Conservation (phyloP, 2,329 filamentous ascomycete genomes). For the Meredithiella fracta region DNA sequence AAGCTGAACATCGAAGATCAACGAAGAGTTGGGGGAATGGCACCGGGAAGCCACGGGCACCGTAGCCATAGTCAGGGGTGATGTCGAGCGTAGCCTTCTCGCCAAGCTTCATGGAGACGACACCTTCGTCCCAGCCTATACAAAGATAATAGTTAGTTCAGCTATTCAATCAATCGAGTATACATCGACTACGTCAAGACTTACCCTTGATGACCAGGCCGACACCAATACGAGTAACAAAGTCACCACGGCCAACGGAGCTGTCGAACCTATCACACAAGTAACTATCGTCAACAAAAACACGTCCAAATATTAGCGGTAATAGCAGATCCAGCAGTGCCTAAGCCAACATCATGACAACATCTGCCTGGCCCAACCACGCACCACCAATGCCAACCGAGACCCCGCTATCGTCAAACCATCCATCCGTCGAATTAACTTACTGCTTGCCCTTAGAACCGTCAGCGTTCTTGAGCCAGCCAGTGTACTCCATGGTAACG, state of each 20-base stretch:
- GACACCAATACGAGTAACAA: slow-evolving; percentile 62
- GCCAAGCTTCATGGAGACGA: slow-evolving; percentile 70
- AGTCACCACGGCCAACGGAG: slow-evolving; percentile 61
- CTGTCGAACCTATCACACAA: slow-evolving; percentile 62
- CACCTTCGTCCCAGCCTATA: slow-evolving; percentile 70
- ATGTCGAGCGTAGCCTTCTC: slow-evolving; percentile 82
- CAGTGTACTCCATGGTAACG: slow-evolving; percentile 82
- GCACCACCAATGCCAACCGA: neutral
- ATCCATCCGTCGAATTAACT: slow-evolving; percentile 20
- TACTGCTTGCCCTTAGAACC: slow-evolving; percentile 58
- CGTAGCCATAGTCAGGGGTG: slow-evolving; percentile 52
- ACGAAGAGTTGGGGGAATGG: slow-evolving; percentile 60
- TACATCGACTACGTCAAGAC: slow-evolving; percentile 13
- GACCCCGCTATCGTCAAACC: neutral
- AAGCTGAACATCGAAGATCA: slow-evolving; percentile 65
- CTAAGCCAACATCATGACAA: neutral
- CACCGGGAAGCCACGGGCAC: slow-evolving; percentile 54
- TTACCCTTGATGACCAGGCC: slow-evolving; percentile 76
- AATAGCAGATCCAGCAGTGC: neutral
- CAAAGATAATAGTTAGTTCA: neutral
- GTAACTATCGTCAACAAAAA: neutral
- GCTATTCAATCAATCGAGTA: neutral
- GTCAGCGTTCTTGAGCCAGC: slow-evolving; percentile 57
- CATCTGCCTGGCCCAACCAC: neutral
- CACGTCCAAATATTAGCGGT: neutral